Conservation (phyloP, 305 asterid genomes). For the Fraxinus albicans region DNA sequence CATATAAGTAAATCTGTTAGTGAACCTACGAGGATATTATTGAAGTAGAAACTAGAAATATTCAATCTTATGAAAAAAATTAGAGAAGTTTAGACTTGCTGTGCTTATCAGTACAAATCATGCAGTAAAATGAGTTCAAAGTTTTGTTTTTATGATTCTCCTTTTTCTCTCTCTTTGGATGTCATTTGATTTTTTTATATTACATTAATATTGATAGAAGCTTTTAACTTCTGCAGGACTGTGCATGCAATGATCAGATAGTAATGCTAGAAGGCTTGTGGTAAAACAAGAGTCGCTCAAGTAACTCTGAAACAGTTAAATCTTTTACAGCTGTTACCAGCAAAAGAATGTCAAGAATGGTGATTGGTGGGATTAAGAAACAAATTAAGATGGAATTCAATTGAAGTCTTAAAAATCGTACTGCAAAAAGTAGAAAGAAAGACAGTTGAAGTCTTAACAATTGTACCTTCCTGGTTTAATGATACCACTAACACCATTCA, state of each 20-base stretch:
- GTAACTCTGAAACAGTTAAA: neutral
- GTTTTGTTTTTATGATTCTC: neutral
- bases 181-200: neutral
- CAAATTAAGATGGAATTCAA: neutral
- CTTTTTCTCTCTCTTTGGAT: neutral
- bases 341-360: neutral
- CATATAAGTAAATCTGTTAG: neutral
- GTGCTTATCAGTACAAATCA: neutral
- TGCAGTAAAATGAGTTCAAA: neutral
- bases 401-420: neutral
- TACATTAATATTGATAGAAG: neutral
- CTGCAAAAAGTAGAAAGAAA: neutral
- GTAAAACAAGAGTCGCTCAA: neutral
- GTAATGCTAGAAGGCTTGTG: neutral
- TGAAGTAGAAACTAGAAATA: neutral
- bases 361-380: neutral
- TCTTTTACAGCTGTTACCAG: neutral
- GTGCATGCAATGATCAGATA: neutral
- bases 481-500: conserved; percentile 56
- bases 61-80: neutral
- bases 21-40: neutral
- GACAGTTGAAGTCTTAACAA: neutral
- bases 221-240: neutral
- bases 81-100: neutral
- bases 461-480: conserved; percentile 69